Evolutionary conservation across 352 stramenopile species (phyloP).

Genomic region (Globisporangium orthogonon): DNA sequence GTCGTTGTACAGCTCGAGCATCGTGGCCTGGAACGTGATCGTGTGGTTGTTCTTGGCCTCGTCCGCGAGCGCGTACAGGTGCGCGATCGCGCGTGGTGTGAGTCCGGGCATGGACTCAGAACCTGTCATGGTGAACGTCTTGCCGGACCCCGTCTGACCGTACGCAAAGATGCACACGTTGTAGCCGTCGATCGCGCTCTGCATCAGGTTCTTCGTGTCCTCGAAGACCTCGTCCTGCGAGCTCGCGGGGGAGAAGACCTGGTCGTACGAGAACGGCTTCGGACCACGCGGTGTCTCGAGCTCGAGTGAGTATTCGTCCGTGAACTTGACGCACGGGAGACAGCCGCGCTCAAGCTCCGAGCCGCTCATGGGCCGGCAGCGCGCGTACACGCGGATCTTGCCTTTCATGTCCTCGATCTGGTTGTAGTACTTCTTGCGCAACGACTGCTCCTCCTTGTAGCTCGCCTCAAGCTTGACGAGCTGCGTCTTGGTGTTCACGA

Average conservation of each 20-base stretch:
- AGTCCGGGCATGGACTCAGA: slow-evolving; percentile 64
- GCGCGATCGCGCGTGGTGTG: slow-evolving; percentile 81
- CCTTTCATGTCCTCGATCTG: slow-evolving; percentile 95
- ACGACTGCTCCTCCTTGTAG: slow-evolving; percentile 84
- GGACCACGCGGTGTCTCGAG: slow-evolving; percentile 68
- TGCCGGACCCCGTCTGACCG: slow-evolving; percentile 90
- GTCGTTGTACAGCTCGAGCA: slow-evolving; percentile 94
- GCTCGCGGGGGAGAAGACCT: slow-evolving; percentile 76
- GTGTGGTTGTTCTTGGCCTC: slow-evolving; percentile 38
- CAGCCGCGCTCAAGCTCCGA: slow-evolving; percentile 84
- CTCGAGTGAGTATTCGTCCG: slow-evolving; percentile 84
- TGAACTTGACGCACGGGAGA: slow-evolving; percentile 48
- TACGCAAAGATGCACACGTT: slow-evolving; percentile 94
- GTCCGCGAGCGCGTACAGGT: slow-evolving; percentile 76
- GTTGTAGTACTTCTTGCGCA: slow-evolving; percentile 95
- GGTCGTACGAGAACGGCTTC: slow-evolving; percentile 89
- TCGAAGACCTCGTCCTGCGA: slow-evolving; percentile 88
- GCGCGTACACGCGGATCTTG: slow-evolving; percentile 91
- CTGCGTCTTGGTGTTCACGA: slow-evolving; percentile 25
- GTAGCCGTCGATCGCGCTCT: slow-evolving; percentile 88
- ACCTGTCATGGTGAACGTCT: slow-evolving; percentile 93
- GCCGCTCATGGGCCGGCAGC: slow-evolving; percentile 87
- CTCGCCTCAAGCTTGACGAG: slow-evolving; percentile 55
- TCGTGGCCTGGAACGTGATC: slow-evolving; percentile 80
- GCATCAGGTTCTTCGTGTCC: slow-evolving; percentile 89